Conservation (phyloP, 2,329 filamentous ascomycete species). For the Penicillium decumbens region DNA sequence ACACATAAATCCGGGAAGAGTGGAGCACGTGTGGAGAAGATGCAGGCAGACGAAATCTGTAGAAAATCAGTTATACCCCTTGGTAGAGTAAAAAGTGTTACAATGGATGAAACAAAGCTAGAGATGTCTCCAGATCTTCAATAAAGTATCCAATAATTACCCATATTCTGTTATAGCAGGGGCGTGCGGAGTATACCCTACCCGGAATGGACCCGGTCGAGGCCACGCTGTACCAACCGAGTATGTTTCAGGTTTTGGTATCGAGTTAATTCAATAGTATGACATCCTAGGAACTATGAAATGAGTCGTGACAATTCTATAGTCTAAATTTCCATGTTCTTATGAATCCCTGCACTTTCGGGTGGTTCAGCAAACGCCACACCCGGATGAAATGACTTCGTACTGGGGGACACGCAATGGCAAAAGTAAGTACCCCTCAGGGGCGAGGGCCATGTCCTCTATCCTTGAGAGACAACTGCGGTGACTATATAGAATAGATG, state of each 20-base stretch:
- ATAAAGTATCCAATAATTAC: neutral
- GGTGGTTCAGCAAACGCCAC: slow-evolving; percentile 1
- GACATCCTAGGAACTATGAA: neutral
- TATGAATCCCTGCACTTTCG: neutral
- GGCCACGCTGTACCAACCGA: neutral
- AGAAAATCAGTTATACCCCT: neutral
- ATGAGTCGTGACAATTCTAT: neutral
- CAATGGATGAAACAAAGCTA: neutral
- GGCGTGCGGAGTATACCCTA: neutral
- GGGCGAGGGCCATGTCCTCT: neutral
- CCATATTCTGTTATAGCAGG: neutral
- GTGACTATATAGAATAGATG: neutral
- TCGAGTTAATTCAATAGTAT: neutral
- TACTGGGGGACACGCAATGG: neutral
- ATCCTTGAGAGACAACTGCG: neutral
- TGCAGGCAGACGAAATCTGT: neutral
- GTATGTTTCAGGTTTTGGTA: neutral
- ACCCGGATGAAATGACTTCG: neutral
- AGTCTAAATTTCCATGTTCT: neutral
- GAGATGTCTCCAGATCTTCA: neutral
- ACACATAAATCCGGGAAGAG: neutral
- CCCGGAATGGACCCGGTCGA: neutral
- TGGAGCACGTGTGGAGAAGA: neutral
- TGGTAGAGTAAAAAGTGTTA: neutral
- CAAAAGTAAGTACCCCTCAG: neutral